These are phyloP conservation scores for Mycena albidolilacea DNA, from an alignment of 768 basidiomycete species.

Conservation along the genomic window DNA sequence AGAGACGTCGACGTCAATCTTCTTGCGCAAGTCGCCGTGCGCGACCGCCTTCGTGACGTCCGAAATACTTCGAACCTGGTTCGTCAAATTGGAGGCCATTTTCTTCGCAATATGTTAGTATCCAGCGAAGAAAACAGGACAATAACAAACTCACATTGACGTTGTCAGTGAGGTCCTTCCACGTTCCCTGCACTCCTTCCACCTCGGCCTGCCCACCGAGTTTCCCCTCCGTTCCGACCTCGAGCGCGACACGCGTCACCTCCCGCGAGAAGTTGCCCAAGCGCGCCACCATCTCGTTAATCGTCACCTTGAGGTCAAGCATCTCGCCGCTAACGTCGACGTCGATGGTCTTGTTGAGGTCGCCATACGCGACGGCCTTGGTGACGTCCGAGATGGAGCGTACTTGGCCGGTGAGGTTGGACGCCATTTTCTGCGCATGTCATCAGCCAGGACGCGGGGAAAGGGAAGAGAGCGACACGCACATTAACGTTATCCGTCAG, in stretches of 20 bases:
- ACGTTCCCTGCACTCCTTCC: slow-evolving; percentile 91
- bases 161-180: slow-evolving; percentile 86
- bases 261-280: slow-evolving; percentile 93
- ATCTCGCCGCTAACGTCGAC: slow-evolving; percentile 37
- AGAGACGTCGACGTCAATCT: slow-evolving; percentile 91
- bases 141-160: slow-evolving; percentile 64
- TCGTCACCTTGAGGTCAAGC: slow-evolving; percentile 39
- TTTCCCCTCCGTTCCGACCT: slow-evolving; percentile 90
- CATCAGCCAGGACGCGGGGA: background rate
- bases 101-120: slow-evolving; percentile 49
- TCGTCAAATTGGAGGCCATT: slow-evolving; percentile 83
- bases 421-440: slow-evolving; percentile 64
- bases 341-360: slow-evolving; percentile 29
- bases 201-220: slow-evolving; percentile 91
- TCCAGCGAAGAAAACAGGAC: background rate
- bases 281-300: slow-evolving; percentile 39
- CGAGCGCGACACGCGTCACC: slow-evolving; percentile 87
- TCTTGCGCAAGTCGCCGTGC: slow-evolving; percentile 88
- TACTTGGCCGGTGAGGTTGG: slow-evolving; percentile 52
- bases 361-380: slow-evolving; percentile 38
- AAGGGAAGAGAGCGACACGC: slow-evolving; percentile 53
- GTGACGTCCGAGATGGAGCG: slow-evolving; percentile 41
- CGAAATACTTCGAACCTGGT: slow-evolving; percentile 91
- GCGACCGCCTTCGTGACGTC: slow-evolving; percentile 96
- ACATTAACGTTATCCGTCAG: slow-evolving; percentile 40